Conservation (phyloP, 768 basidiomycete genomes). For the Tulasnella sp. region DNA sequence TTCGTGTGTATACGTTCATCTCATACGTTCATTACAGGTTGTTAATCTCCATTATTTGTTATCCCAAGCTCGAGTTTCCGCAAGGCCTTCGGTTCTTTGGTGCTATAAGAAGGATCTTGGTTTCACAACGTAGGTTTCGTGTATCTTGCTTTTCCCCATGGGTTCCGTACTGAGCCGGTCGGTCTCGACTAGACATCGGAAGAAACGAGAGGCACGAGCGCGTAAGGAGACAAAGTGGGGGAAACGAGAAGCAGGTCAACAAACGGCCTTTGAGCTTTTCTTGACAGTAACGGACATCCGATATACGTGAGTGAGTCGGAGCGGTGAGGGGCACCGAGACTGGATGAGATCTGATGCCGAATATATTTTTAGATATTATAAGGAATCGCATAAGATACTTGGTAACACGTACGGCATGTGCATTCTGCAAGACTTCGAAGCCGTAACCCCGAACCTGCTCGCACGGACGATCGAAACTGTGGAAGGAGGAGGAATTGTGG, state of each 20-base stretch:
- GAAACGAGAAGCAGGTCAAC: constrained; percentile 86
- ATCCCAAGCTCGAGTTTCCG: constrained; percentile 81
- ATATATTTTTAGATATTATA: constrained; percentile 63
- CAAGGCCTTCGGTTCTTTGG: constrained; percentile 89
- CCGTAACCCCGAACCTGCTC: constrained; percentile 92
- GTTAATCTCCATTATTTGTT: constrained; percentile 94
- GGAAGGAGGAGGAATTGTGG: constrained; percentile 85
- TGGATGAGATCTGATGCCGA: background rate
- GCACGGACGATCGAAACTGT: constrained; percentile 97
- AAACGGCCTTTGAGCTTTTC: constrained; percentile 96
- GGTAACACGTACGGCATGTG: constrained; percentile 98
- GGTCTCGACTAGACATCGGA: constrained; percentile 58
- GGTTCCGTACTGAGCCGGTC: background rate
- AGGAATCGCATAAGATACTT: constrained; percentile 91
- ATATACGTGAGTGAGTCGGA: constrained; percentile 71
- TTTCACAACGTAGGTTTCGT: constrained; percentile 65
- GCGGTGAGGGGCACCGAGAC: no score
- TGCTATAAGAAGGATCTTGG: constrained; percentile 98
- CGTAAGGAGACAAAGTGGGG: constrained; percentile 94
- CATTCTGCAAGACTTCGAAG: constrained; percentile 94
- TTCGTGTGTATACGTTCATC: background rate
- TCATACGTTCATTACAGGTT: constrained; percentile 37
- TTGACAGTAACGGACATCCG: constrained; percentile 98
- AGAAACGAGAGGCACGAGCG: constrained; percentile 93
- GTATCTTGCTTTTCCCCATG: background rate